These are phyloP conservation scores for Apiospora kogelbergensis DNA, from an alignment of 2,329 filamentous ascomycete genomes.

Conservation along the genomic window DNA sequence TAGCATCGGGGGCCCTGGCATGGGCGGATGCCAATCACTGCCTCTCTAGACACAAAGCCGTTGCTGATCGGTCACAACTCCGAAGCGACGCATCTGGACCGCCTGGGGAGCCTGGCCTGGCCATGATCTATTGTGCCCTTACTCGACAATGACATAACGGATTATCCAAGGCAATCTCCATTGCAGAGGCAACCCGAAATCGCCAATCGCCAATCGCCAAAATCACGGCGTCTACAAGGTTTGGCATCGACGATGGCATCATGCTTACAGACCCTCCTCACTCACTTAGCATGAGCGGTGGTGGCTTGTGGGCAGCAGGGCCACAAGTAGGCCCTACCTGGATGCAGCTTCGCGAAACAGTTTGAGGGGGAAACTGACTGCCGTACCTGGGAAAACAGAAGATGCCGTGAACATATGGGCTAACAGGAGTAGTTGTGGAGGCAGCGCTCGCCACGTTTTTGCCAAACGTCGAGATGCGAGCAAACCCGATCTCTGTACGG, in stretches of 20 bases:
- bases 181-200: neutral
- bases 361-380: constrained; percentile 6
- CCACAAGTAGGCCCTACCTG: too few relatives aligned
- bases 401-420: neutral
- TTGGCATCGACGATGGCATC: neutral
- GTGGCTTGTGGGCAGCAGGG: neutral
- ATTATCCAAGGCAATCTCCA: neutral
- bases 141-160: neutral
- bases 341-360: constrained; percentile 5
- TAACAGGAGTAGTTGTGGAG: neutral
- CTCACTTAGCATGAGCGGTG: neutral
- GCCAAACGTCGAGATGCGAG: constrained; percentile 8
- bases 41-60: constrained; percentile 6
- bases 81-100: constrained; percentile 1
- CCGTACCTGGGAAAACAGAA: constrained; percentile 3
- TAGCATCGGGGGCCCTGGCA: neutral
- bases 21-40: neutral
- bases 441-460: constrained; percentile 8
- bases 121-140: neutral
- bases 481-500: neutral
- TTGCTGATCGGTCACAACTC: neutral
- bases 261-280: neutral
- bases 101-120: neutral
- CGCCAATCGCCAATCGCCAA: too few relatives aligned
- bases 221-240: neutral